Conservation (phyloP, 805 yeast species). For the Ogataea kodamae region DNA sequence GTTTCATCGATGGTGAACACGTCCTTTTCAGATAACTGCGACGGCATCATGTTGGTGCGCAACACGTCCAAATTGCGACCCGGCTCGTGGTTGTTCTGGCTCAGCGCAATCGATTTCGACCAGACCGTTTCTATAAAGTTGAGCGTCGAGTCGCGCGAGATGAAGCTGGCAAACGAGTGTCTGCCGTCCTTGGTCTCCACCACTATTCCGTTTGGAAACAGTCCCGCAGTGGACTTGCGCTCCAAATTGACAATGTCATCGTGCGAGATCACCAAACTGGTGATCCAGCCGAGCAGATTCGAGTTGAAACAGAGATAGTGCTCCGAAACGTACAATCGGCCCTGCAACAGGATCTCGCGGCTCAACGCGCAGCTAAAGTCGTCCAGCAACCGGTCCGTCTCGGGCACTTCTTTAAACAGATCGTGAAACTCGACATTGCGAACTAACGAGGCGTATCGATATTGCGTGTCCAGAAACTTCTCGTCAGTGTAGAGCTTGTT, state of each 20-base stretch:
- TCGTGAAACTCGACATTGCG: conserved; percentile 76
- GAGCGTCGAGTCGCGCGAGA: conserved; percentile 74
- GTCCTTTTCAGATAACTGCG: conserved; percentile 28
- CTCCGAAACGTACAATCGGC: conserved; percentile 78
- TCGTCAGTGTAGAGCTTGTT: conserved; percentile 57
- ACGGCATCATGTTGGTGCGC: conserved; percentile 14
- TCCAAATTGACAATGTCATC: conserved; percentile 72
- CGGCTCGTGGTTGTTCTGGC: conserved; percentile 26
- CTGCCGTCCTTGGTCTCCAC: conserved; percentile 61
- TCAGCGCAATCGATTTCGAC: conserved; percentile 44
- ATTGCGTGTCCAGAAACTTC: conserved; percentile 52
- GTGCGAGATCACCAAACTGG: conserved; percentile 68
- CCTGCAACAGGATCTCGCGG: conserved; percentile 82
- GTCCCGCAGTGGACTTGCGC: conserved; percentile 79
- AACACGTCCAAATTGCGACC: conserved; percentile 25
- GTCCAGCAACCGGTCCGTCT: conserved; percentile 70
- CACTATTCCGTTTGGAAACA: conserved; percentile 85
- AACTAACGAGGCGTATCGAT: conserved; percentile 59
- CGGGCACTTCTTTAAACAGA: conserved; percentile 63
- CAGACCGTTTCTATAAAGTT: conserved; percentile 68
- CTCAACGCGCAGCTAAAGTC: conserved; percentile 90
- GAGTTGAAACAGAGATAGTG: conserved; percentile 81
- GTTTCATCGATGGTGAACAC: conserved; percentile 32
- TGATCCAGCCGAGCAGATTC: conserved; percentile 85
- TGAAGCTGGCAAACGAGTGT: conserved; percentile 83